A percentile compares a stretch with the other conserved stretches of the same genome.
These are phyloP conservation scores for Podaxis rugospora DNA, from an alignment of 768 basidiomycete species.

Conservation along the genomic window DNA sequence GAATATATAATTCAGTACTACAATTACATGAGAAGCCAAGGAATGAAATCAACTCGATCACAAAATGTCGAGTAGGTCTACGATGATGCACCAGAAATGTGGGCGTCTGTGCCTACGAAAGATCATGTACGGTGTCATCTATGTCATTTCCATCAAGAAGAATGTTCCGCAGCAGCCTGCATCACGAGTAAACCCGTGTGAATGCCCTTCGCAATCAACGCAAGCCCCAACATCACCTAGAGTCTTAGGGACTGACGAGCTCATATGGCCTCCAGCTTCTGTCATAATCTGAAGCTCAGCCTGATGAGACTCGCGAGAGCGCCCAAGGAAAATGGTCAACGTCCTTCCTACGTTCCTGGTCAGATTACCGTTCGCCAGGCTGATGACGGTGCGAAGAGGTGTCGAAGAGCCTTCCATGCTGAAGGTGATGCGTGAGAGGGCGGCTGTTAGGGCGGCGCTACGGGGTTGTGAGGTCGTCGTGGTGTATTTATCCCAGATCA, in stretches of 20 bases:
- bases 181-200: conserved; percentile 51
- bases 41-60: no score
- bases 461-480: conserved; percentile 3
- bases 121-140: no score
- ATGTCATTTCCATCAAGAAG: not conserved
- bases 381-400: conserved; percentile 55
- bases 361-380: conserved; percentile 31
- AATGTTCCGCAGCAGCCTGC: conserved; percentile 34
- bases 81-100: no score
- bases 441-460: conserved; percentile 14
- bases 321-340: conserved; percentile 64
- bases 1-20: no score
- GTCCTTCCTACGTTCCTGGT: conserved; percentile 32
- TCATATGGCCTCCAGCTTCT: conserved; percentile 36
- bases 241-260: conserved; percentile 62
- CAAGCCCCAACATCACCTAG: conserved; percentile 72
- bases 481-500: conserved; percentile 69
- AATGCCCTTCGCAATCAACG: conserved; percentile 51
- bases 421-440: conserved; percentile 68
- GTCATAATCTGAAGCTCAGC: conserved; percentile 52
- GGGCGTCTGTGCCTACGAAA: no score
- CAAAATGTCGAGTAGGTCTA: no score
- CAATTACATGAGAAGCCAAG: no score
- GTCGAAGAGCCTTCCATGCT: conserved; percentile 37
- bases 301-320: conserved; percentile 63